Percentiles rank a stretch among this genome's conserved stretches.
These are phyloP conservation scores for Eutrema japonicum DNA, from an alignment of 345 rosid genomes.

Conservation along the genomic window DNA sequence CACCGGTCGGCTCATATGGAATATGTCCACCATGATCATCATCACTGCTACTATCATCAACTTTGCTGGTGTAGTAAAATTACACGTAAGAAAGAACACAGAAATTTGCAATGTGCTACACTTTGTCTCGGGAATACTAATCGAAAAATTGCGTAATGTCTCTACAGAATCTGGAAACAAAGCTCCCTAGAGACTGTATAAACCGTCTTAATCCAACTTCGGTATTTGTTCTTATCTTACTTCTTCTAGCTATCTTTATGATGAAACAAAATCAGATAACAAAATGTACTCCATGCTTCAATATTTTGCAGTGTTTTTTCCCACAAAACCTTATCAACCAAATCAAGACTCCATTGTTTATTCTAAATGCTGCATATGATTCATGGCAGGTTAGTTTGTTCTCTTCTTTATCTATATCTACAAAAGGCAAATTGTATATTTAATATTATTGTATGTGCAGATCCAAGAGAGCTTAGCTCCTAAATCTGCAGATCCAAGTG, in stretches of 20 bases:
- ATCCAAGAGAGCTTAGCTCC: constrained; percentile 49
- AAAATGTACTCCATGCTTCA: constrained; percentile 1
- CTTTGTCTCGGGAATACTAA: neutral
- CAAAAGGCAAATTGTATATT: neutral
- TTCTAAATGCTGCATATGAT: constrained; percentile 47
- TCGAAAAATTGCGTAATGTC: neutral
- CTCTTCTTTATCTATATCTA: neutral
- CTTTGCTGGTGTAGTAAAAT: constrained; percentile 64
- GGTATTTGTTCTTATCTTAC: constrained; percentile 32
- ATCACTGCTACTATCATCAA: no score
- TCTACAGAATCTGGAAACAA: constrained; percentile 37
- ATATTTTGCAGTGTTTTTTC: constrained; percentile 43
- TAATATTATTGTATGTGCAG: constrained; percentile 11
- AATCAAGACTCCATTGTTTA: constrained; percentile 45
- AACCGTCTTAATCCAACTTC: constrained; percentile 49
- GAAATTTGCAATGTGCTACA: neutral
- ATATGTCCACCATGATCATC: no score
- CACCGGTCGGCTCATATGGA: no score
- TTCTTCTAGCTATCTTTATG: constrained; percentile 11
- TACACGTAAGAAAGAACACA: constrained; percentile 59
- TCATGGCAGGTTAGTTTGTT: constrained; percentile 45
- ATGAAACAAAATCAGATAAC: neutral
- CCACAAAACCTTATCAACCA: constrained; percentile 44
- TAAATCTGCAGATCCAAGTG: constrained; percentile 45
- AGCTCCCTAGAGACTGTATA: constrained; percentile 31